These are phyloP conservation scores for Linaria vulgaris DNA, from an alignment of 257 asterid species.

Conservation along the genomic window DNA sequence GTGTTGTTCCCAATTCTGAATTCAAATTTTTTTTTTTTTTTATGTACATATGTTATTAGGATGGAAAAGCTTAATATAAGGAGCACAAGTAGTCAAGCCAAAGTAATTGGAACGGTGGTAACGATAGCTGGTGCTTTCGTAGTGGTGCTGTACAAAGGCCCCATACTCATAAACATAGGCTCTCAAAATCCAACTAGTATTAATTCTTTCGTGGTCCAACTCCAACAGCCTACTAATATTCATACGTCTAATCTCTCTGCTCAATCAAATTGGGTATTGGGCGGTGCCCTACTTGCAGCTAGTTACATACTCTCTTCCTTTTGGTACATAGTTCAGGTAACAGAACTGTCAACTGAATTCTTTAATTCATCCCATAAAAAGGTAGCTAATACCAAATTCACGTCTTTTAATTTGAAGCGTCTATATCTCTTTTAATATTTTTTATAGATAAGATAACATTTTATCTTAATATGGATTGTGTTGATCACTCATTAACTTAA, in stretches of 20 bases:
- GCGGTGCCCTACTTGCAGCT: slow-evolving; percentile 35
- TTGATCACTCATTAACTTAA: no score
- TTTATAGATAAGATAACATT: no score
- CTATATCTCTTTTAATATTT: no score
- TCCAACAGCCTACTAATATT: neutral
- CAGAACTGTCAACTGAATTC: no score
- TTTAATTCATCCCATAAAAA: no score
- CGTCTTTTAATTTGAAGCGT: no score
- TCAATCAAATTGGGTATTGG: slow-evolving; percentile 37
- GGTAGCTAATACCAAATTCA: no score
- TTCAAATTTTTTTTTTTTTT: no score
- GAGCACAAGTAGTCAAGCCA: slow-evolving; percentile 37
- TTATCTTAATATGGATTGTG: no score
- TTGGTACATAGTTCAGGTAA: slow-evolving; percentile 47
- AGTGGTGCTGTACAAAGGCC: slow-evolving; percentile 49
- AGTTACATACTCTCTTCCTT: slow-evolving; percentile 29
- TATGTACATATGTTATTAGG: no score
- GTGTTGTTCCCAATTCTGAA: no score
- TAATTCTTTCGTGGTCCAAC: neutral
- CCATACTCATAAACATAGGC: slow-evolving; percentile 21
- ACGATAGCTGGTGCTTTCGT: slow-evolving; percentile 49
- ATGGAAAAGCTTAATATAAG: slow-evolving; percentile 42
- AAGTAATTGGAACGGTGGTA: slow-evolving; percentile 38
- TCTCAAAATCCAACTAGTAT: neutral
- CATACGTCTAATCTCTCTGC: slow-evolving; percentile 12